Percentiles rank a stretch among this genome's conserved stretches.
These are phyloP conservation scores for Claviceps spartinae DNA, from an alignment of 2,329 filamentous ascomycete genomes.

Conservation along the genomic window DNA sequence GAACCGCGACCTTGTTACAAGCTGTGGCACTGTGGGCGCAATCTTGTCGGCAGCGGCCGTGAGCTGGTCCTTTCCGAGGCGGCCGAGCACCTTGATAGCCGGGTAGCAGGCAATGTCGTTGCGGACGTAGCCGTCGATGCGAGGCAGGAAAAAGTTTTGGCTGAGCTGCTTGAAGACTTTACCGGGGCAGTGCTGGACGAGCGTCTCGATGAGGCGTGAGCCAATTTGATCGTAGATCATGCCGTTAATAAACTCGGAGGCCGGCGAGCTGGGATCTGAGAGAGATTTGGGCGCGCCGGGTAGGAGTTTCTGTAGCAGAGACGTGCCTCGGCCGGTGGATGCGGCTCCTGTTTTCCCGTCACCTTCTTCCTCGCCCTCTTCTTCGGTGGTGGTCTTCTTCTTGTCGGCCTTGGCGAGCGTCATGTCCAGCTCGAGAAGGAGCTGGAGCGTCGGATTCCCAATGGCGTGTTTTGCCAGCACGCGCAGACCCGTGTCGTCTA, in stretches of 20 bases:
- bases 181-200: constrained; percentile 67
- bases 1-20: constrained; percentile 64
- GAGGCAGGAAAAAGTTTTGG: constrained; percentile 62
- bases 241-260: constrained; percentile 65
- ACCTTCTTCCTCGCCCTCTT: neutral
- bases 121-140: constrained; percentile 66
- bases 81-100: constrained; percentile 66
- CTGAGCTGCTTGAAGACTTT: constrained; percentile 87
- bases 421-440: constrained; percentile 78
- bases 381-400: neutral
- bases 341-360: neutral
- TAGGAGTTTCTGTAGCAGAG: constrained; percentile 63
- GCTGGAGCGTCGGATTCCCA: constrained; percentile 84
- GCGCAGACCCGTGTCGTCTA: constrained; percentile 69
- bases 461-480: constrained; percentile 79
- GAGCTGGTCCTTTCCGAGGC: constrained; percentile 77
- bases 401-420: constrained; percentile 42
- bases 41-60: constrained; percentile 59
- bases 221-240: constrained; percentile 85
- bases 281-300: constrained; percentile 62
- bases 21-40: constrained; percentile 53
- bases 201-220: constrained; percentile 76
- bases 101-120: constrained; percentile 89
- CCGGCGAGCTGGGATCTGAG: constrained; percentile 57
- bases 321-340: constrained; percentile 11